Evolutionary conservation across 306 rosid genomes (phyloP).

Genomic region (Amphicarpaea edgeworthii): DNA sequence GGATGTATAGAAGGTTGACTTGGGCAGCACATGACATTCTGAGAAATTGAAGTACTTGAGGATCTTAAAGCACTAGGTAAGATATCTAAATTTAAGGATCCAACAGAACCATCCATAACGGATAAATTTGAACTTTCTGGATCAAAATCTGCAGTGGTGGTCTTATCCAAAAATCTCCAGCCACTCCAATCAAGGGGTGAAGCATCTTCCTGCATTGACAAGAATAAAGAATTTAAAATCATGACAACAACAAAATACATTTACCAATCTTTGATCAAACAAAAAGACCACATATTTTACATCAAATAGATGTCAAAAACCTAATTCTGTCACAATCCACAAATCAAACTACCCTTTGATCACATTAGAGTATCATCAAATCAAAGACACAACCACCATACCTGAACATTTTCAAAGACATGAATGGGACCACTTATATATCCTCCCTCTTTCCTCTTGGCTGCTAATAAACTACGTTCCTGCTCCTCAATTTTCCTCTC

Average conservation of each 20-base stretch:
- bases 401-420: slow-evolving; percentile 72
- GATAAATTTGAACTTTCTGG: slow-evolving; percentile 52
- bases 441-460: slow-evolving; percentile 43
- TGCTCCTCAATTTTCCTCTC: slow-evolving; percentile 57
- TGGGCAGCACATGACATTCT: slow-evolving; percentile 44
- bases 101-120: slow-evolving; percentile 58
- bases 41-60: slow-evolving; percentile 41
- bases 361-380: slow-evolving; percentile 4
- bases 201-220: slow-evolving; percentile 65
- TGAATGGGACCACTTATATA: slow-evolving; percentile 61
- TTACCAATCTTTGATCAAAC: neutral
- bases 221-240: slow-evolving; percentile 24
- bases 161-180: slow-evolving; percentile 69
- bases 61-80: slow-evolving; percentile 43
- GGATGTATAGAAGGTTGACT: slow-evolving; percentile 50
- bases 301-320: neutral
- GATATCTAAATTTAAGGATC: slow-evolving; percentile 67
- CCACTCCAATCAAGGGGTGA: slow-evolving; percentile 64
- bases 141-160: slow-evolving; percentile 18
- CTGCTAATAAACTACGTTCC: slow-evolving; percentile 30
- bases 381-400: slow-evolving; percentile 39
- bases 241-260: slow-evolving; percentile 11
- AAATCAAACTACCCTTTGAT: slow-evolving; percentile 12
- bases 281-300: too few relatives aligned
- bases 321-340: neutral